These are phyloP conservation scores for Primulina huaijiensis DNA, from an alignment of 257 asterid species.

Conservation along the genomic window DNA sequence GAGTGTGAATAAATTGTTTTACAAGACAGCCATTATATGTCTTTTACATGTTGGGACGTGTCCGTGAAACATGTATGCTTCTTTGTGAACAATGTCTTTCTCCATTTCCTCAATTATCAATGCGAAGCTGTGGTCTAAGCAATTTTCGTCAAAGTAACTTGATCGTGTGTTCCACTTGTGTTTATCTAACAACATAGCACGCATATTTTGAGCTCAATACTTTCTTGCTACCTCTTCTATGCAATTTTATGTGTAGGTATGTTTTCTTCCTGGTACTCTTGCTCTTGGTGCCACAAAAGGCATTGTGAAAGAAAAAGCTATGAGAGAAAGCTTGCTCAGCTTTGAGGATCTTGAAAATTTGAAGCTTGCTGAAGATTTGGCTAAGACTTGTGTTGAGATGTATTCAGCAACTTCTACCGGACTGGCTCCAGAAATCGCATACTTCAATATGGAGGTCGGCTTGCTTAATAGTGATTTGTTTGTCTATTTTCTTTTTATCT, in stretches of 20 bases:
- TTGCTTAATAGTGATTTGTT: conserved; percentile 12
- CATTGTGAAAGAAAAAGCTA: conserved; percentile 61
- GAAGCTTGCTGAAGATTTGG: conserved; percentile 94
- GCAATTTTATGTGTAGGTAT: conserved; percentile 47
- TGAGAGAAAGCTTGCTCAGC: conserved; percentile 62
- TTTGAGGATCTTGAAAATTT: conserved; percentile 85
- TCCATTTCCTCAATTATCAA: not conserved
- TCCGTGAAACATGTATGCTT: not conserved
- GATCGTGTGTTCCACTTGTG: not conserved
- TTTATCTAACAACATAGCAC: not conserved
- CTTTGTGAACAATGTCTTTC: too few relatives aligned
- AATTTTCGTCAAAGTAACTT: not conserved
- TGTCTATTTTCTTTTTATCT: conserved; percentile 10
- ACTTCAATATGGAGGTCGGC: conserved; percentile 74
- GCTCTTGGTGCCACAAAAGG: conserved; percentile 99
- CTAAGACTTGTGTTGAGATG: conserved; percentile 79
- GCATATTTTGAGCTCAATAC: not conserved
- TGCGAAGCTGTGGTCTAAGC: not conserved
- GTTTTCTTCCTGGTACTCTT: conserved; percentile 96
- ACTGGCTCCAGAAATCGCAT: conserved; percentile 93
- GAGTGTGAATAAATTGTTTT: conserved; percentile 6
- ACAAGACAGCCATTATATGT: conserved; percentile 5
- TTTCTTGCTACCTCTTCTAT: conserved; percentile 10
- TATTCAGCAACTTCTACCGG: conserved; percentile 88
- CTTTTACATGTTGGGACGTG: not conserved